Percentiles rank a stretch among this genome's conserved stretches.
Evolutionary conservation across 768 basidiomycete genomes (phyloP).

Genomic region (Nidularia pulvinata): DNA sequence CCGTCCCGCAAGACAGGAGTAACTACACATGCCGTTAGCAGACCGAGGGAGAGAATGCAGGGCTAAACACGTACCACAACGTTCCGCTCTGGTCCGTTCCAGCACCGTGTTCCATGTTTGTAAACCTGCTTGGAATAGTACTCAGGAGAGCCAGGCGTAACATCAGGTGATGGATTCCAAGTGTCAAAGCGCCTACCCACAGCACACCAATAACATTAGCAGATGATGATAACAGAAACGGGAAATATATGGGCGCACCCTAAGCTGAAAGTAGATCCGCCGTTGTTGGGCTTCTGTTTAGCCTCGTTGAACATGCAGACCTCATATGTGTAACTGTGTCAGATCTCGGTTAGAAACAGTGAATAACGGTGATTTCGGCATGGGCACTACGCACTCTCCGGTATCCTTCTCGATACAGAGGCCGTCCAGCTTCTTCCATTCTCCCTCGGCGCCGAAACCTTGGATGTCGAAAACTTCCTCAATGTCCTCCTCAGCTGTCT

Average conservation of each 20-base stretch:
- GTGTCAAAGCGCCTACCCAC: constrained; percentile 63
- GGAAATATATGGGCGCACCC: constrained; percentile 50
- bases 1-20: constrained; percentile 79
- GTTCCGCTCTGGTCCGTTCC: constrained; percentile 94
- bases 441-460: constrained; percentile 78
- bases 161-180: constrained; percentile 71
- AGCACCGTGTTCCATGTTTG: constrained; percentile 84
- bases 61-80: constrained; percentile 54
- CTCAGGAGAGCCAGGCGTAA: constrained; percentile 57
- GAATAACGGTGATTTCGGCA: background rate
- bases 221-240: background rate
- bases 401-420: constrained; percentile 78
- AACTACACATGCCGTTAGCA: constrained; percentile 45
- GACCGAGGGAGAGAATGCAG: background rate
- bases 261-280: constrained; percentile 73
- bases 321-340: constrained; percentile 86
- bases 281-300: constrained; percentile 84
- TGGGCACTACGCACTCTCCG: constrained; percentile 75
- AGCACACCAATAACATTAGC: background rate
- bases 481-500: constrained; percentile 56
- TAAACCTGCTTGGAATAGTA: constrained; percentile 88
- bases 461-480: constrained; percentile 62
- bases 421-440: constrained; percentile 95
- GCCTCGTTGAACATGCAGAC: constrained; percentile 91
- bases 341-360: too few relatives aligned